Conservation (phyloP, 2,329 filamentous ascomycete species). For the Phyllosticta ampelicida region DNA sequence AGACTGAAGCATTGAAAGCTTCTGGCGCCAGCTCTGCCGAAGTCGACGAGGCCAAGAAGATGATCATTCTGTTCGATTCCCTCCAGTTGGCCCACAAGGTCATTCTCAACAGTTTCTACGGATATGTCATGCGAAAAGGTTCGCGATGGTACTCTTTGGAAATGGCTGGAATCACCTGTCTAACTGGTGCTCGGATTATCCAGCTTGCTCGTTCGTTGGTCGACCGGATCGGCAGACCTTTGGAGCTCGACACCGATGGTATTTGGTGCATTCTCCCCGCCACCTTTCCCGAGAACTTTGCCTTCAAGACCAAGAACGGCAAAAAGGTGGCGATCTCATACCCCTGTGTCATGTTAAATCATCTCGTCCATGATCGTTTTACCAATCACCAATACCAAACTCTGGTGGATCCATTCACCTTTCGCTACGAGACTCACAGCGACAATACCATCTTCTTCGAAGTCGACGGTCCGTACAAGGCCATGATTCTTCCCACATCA, state of each 20-base stretch:
- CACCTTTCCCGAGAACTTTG: constrained; percentile 92
- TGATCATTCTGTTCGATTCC: constrained; percentile 94
- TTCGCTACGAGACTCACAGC: constrained; percentile 92
- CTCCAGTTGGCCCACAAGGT: constrained; percentile 96
- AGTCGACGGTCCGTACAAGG: constrained; percentile 92
- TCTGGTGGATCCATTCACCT: constrained; percentile 63
- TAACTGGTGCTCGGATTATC: constrained; percentile 94
- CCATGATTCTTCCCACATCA: constrained; percentile 93
- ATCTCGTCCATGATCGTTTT: constrained; percentile 86
- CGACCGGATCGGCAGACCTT: constrained; percentile 79
- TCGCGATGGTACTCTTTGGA: constrained; percentile 99
- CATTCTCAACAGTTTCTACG: constrained; percentile 98
- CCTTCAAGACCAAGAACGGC: constrained; percentile 86
- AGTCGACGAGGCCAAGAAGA: constrained; percentile 93
- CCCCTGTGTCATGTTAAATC: constrained; percentile 97
- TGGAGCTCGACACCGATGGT: constrained; percentile 95
- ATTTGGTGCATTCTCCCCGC: constrained; percentile 99
- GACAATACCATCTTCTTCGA: constrained; percentile 99
- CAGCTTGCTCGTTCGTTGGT: constrained; percentile 91
- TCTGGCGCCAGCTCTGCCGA: constrained; percentile 66
- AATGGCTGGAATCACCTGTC: constrained; percentile 96
- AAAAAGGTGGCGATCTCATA: constrained; percentile 97
- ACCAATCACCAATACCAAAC: constrained; percentile 98
- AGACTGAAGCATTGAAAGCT: constrained; percentile 76
- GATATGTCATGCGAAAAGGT: constrained; percentile 98